These are phyloP conservation scores for Aspergillus arachidicola DNA, from an alignment of 2,329 filamentous ascomycete genomes.

Conservation along the genomic window DNA sequence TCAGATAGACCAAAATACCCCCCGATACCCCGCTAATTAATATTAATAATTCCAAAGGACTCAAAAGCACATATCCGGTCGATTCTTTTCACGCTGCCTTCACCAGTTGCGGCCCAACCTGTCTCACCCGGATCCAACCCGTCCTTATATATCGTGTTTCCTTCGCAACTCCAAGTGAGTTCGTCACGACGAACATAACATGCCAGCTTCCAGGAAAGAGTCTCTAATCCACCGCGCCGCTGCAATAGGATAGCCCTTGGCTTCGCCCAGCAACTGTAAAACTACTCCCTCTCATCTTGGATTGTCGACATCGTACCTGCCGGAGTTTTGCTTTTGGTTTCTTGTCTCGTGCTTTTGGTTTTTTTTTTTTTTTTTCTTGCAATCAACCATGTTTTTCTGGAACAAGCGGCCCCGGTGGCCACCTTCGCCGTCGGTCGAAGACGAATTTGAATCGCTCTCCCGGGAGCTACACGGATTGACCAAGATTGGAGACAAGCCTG, in stretches of 20 bases:
- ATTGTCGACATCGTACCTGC: not conserved
- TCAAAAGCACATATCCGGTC: not conserved
- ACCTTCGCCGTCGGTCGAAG: conserved; percentile 49
- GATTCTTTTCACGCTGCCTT: conserved; percentile 2
- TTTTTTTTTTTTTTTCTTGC: conserved; percentile 11
- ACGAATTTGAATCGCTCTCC: conserved; percentile 45
- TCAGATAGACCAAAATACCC: not conserved
- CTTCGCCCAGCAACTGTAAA: conserved; percentile 5
- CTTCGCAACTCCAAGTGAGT: conserved; percentile 22
- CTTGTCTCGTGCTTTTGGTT: conserved; percentile 10
- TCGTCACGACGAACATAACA: conserved; percentile 23
- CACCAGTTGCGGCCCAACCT: conserved; percentile 1
- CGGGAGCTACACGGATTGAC: conserved; percentile 41
- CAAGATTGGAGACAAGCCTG: conserved; percentile 33
- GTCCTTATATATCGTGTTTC: conserved; percentile 7
- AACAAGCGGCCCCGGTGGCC: conserved; percentile 40
- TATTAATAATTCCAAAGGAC: conserved; percentile 8
- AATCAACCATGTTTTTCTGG: conserved; percentile 27
- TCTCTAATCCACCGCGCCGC: conserved; percentile 23
- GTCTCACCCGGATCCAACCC: not conserved
- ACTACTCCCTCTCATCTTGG: conserved; percentile 3
- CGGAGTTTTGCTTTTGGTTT: conserved; percentile 18
- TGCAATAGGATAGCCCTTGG: conserved; percentile 24
- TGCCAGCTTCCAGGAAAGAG: conserved; percentile 25
- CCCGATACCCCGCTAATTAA: conserved; percentile 11